Evolutionary conservation across 1,284 basidiomycete genomes (phyloP), one percentile per base, ranked within the genome.

Genomic region (Albatrellus sp.): DNA sequence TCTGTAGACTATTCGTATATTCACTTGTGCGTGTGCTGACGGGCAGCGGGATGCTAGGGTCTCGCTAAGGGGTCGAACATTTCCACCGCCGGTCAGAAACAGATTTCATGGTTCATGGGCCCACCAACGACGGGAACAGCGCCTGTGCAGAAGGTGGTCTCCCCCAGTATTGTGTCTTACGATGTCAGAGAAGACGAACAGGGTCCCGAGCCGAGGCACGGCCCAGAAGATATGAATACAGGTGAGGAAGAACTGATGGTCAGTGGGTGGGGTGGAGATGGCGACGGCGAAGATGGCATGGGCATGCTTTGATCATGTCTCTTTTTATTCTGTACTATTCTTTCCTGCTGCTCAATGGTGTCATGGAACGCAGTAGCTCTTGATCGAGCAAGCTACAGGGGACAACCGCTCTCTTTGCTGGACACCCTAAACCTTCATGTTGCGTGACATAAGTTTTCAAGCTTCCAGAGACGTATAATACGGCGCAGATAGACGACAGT

Each of bases 21-120:
- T 13, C 34, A 11, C 32, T 40, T 41, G 38, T 29, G 24, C 24
- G 7, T 37, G 43, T 44, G 10, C 28, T 45, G 38, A 36, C 41
- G 14, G 11, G 7, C 16, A 16, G 35, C 48, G 54, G n/a, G 50
- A 35, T 37, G 48, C 19, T 48, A 86, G 80, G 83, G 75, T 28
- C 58, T 86, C 7, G 69, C 77, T 30, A 85, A 83, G 57, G 83
- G 82, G 19, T 57, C 62, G 4, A 73, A 72, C 47, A 73, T 87
- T 39, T 72, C 81, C 8, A 65, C 70, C 3, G 63, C 81, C 37
- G 83, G 83, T 7, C 55, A 66, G n/a, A 73, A 84, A 0, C 72
- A 77, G 49, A 59, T 86, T 38, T 66, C 70, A 7, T 87, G 84
- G 84, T 70, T 73, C 52, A 65, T 67, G n/a, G 66, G 61, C 34